Conservation (phyloP, 129 eudicot genomes). For the sunflower (Helianthus annuus) region HanXRQr2.0-SUNRISE NC_035441.2:145978179-145978678, state of each 20-base stretch:
- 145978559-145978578: neutral
- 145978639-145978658: neutral
- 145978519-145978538: neutral
- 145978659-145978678: constrained; percentile 19
- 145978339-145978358: constrained; percentile 29
- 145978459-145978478: neutral
- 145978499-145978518: neutral
- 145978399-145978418: constrained; percentile 9
- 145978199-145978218: too few relatives aligned
- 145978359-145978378: constrained; percentile 17
- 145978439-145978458: neutral
- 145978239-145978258: too few relatives aligned
- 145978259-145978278: neutral
- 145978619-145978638: neutral
- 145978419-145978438: neutral
- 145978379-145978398: constrained; percentile 32
- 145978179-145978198: too few relatives aligned
- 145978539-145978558: too few relatives aligned
- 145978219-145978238: too few relatives aligned
- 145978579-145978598: neutral
- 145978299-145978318: neutral
- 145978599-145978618: neutral
- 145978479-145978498: neutral
- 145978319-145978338: constrained; percentile 30
- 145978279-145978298: neutral